phyloP scores from a whole-genome alignment of 495 filamentous ascomycete genomes.

The Jackrogersella multiformis region DNA sequence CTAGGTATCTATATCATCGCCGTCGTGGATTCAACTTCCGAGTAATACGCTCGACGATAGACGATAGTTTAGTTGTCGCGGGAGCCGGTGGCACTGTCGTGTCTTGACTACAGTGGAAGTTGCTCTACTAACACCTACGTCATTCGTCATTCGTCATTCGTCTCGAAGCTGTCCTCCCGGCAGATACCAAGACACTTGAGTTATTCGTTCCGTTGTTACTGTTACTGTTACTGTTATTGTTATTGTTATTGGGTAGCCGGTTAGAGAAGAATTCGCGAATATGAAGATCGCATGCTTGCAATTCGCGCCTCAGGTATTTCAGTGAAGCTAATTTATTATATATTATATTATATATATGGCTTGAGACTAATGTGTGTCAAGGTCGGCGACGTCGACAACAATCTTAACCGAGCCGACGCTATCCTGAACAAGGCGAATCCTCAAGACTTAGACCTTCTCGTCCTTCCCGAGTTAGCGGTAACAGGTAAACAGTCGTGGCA shows the following conservation, averaged over 20 bases:
- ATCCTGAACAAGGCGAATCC: slow-evolving; percentile 68
- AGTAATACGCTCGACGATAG: not conserved
- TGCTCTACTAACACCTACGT: not conserved
- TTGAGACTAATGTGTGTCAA: slow-evolving; percentile 20
- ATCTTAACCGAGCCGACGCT: slow-evolving; percentile 76
- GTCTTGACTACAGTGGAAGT: not conserved
- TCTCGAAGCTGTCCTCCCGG: not conserved
- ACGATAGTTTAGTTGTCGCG: slow-evolving; percentile 9
- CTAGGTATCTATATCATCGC: too few relatives aligned
- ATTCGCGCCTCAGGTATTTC: slow-evolving; percentile 65
- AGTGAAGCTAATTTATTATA: not conserved
- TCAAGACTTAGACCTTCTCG: slow-evolving; percentile 70
- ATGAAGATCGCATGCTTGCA: slow-evolving; percentile 89
- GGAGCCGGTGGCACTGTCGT: not conserved
- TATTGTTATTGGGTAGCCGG: not conserved
- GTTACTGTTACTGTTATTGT: not conserved
- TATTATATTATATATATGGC: not conserved
- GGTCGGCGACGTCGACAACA: slow-evolving; percentile 79
- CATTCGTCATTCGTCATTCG: too few relatives aligned
- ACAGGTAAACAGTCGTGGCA: slow-evolving; percentile 63
- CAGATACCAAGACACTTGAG: not conserved
- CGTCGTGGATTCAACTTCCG: not conserved
- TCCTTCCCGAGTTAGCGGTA: slow-evolving; percentile 90
- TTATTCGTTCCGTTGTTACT: not conserved
- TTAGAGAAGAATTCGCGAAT: slow-evolving; percentile 23